These are phyloP conservation scores for Saccharomyces eubayanus DNA, from an alignment of 805 yeast species.

Conservation along the genomic window DNA sequence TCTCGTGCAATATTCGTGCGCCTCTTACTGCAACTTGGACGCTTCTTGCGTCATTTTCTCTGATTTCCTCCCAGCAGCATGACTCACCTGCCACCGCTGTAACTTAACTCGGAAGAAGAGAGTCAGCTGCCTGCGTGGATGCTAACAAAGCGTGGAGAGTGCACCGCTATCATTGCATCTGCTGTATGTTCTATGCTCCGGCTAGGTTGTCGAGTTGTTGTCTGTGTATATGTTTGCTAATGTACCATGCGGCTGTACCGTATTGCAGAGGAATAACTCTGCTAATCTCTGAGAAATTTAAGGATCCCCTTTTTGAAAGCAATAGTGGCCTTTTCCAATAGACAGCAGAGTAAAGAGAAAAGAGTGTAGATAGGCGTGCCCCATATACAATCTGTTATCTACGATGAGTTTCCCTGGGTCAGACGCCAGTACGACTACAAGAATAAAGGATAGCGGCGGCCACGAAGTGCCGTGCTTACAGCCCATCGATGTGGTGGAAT, in stretches of 20 bases:
- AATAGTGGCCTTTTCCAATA: background rate
- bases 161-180: background rate
- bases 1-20: too few species aligned
- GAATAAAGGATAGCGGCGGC: background rate
- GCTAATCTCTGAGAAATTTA: background rate
- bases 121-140: background rate
- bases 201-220: background rate
- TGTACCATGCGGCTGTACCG: background rate
- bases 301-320: background rate
- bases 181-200: background rate
- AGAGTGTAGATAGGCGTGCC: background rate
- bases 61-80: background rate
- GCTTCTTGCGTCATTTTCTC: background rate
- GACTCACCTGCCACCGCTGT: background rate
- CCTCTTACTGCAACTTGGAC: background rate
- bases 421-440: background rate
- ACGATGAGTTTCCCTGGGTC: background rate
- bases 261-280: background rate
- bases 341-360: background rate
- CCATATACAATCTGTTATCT: background rate
- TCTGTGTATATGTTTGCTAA: background rate
- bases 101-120: background rate
- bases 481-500: background rate
- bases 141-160: background rate
- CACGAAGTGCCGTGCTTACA: background rate